Conservation (phyloP, 495 filamentous ascomycete genomes). For the Articulospora tetracladia region DNA sequence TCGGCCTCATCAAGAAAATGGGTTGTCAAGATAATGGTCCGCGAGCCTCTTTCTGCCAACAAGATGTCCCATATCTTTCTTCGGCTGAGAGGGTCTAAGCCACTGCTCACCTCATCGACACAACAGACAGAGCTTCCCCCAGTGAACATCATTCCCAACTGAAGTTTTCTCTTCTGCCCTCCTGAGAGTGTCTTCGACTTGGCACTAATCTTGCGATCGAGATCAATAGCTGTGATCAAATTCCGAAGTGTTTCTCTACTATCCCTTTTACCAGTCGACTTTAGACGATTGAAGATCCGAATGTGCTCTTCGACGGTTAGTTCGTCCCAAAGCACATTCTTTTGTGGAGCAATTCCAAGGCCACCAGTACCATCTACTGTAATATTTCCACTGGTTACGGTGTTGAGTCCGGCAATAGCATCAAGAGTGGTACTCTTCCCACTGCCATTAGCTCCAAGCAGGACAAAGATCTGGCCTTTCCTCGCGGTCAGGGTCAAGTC, state of each 20-base stretch:
- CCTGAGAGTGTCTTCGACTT: slow-evolving; percentile 70
- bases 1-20: slow-evolving; percentile 82
- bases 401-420: slow-evolving; percentile 73
- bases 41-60: slow-evolving; percentile 67
- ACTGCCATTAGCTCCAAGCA: slow-evolving; percentile 82
- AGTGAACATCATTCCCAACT: slow-evolving; percentile 90
- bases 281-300: slow-evolving; percentile 71
- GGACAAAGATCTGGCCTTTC: slow-evolving; percentile 73
- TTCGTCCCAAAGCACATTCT: slow-evolving; percentile 86
- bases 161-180: slow-evolving; percentile 87
- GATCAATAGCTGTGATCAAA: slow-evolving; percentile 64
- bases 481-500: slow-evolving; percentile 59
- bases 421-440: slow-evolving; percentile 88
- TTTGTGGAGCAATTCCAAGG: slow-evolving; percentile 83
- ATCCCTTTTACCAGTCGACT: slow-evolving; percentile 51
- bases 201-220: slow-evolving; percentile 63
- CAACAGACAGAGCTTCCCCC: slow-evolving; percentile 81
- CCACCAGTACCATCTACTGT: slow-evolving; percentile 67
- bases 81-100: slow-evolving; percentile 75
- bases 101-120: slow-evolving; percentile 82
- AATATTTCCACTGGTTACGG: slow-evolving; percentile 66
- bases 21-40: slow-evolving; percentile 81
- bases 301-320: slow-evolving; percentile 81
- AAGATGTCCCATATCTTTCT: slow-evolving; percentile 90
- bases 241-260: slow-evolving; percentile 48